Evolutionary conservation across 257 asterid species (phyloP).

Genomic region (Solanum raphanifolium): DNA sequence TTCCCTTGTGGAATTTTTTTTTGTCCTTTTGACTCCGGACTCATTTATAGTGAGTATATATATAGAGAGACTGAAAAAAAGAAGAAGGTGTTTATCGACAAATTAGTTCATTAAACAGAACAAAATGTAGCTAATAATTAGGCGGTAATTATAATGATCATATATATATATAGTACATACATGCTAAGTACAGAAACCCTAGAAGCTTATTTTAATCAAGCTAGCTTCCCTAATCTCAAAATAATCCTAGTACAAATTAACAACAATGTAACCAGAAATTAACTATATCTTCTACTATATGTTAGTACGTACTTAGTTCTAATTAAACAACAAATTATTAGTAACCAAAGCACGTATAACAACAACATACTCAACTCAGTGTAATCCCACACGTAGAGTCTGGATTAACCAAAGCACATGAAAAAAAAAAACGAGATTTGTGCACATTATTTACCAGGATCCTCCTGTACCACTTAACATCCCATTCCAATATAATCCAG

Average conservation of each 20-base stretch:
- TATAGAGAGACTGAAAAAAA: too few species aligned
- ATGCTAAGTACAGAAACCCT: neutral
- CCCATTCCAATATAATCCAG: conserved; percentile 58
- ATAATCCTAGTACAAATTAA: neutral
- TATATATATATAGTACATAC: neutral
- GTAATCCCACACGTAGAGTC: neutral
- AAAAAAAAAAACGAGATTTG: neutral
- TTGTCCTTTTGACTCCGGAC: too few species aligned
- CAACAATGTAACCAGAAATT: neutral
- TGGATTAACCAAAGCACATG: neutral
- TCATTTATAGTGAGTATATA: neutral
- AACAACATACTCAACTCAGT: neutral
- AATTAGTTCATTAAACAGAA: neutral
- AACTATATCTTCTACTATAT: neutral
- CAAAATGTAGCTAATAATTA: neutral
- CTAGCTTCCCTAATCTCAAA: neutral
- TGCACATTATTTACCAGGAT: conserved; percentile 25
- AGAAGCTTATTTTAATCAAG: neutral
- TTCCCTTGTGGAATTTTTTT: too few species aligned
- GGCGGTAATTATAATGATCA: neutral
- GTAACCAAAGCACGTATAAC: neutral
- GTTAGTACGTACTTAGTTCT: conserved; percentile 2
- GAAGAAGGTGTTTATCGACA: neutral
- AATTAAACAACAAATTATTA: neutral
- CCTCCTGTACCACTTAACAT: conserved; percentile 44